A percentile compares a stretch with the other conserved stretches of the same genome.
phyloP scores from a whole-genome alignment of 2,329 filamentous ascomycete species.

The Leptographium flavum region DNA sequence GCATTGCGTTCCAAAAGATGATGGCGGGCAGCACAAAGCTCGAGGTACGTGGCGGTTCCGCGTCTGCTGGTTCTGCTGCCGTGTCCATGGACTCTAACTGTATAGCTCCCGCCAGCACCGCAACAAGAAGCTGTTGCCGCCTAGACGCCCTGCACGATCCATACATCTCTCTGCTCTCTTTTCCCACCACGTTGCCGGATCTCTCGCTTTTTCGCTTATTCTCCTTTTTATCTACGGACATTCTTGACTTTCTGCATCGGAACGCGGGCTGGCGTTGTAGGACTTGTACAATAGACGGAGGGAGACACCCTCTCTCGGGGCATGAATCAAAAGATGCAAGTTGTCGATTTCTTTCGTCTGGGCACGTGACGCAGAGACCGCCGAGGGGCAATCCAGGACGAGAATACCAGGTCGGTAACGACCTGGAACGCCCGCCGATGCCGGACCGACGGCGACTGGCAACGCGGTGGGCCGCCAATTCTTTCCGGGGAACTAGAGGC shows the following conservation, averaged over 20 bases:
- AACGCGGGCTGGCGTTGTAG: slow-evolving; percentile 1
- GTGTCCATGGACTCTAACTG: neutral
- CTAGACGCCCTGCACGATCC: neutral
- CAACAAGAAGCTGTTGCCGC: slow-evolving; percentile 6
- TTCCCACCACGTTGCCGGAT: neutral
- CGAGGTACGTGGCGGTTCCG: slow-evolving; percentile 35
- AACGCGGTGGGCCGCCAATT: too few species aligned
- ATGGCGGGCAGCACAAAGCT: slow-evolving; percentile 79
- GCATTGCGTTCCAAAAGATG: slow-evolving; percentile 90
- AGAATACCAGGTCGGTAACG: too few species aligned
- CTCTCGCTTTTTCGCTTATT: neutral
- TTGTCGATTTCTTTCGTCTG: too few species aligned
- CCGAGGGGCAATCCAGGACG: too few species aligned
- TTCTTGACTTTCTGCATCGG: neutral
- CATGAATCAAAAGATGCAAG: neutral
- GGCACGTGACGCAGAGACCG: too few species aligned
- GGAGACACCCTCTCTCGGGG: too few species aligned
- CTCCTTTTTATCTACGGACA: neutral
- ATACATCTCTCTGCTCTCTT: neutral
- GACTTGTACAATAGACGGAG: neutral
- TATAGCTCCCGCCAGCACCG: slow-evolving; percentile 3
- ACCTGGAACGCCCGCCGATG: too few species aligned
- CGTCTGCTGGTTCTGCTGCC: neutral
- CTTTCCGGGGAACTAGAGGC: too few species aligned
- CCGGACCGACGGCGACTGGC: too few species aligned